Evolutionary conservation across 2,329 filamentous ascomycete genomes (phyloP), one percentile per base, ranked within the genome.

Genomic region (Beauveria bassiana): DNA sequence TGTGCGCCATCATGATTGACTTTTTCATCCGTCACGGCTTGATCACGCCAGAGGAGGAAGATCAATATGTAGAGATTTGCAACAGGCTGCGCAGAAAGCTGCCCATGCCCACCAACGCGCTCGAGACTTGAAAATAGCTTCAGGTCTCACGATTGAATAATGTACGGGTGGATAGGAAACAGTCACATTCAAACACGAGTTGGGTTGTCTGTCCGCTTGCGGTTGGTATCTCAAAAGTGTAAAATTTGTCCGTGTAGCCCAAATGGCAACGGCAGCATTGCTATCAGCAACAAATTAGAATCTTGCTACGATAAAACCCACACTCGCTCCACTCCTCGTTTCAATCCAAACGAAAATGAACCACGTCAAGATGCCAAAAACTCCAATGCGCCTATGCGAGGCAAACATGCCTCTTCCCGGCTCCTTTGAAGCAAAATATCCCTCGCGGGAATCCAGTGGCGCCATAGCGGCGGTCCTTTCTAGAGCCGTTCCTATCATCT

Each of bases 11-110:
- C 53, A 78, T 93, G 76, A 79, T 95, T 53, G 91, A 96, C 69
- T 96, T 96, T 72, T 85, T 96, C 67, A 77, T 96, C 51, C 77
- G 91, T 26, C 90, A 92, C 72, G 89, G 89, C 0, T 78, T 91
- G 55, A 70, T 96, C 63, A 93, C 86, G 1, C 74, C 82, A 0
- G 89, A 91, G 70, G 87, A 85, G 61, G 90, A 96, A 75, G 77
- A 76, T 59, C 81, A 90, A 65, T 95, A 88, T 70, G 76, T 89
- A 52, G 86, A 91, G 71, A 89, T 96, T 64, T 74, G 74, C 49
- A 71, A 69, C 59, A 71, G 79, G 40, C 64, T 83, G 64, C 74
- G 76, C 66, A 74, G 80, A 20, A 70, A 64, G 45, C 67, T 82
- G 58, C 79, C 79, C 0, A 71, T 79, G 59, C 74, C 76, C 2